Conservation (phyloP, 2,329 filamentous ascomycete genomes). For the Didymella lethalis region DNA sequence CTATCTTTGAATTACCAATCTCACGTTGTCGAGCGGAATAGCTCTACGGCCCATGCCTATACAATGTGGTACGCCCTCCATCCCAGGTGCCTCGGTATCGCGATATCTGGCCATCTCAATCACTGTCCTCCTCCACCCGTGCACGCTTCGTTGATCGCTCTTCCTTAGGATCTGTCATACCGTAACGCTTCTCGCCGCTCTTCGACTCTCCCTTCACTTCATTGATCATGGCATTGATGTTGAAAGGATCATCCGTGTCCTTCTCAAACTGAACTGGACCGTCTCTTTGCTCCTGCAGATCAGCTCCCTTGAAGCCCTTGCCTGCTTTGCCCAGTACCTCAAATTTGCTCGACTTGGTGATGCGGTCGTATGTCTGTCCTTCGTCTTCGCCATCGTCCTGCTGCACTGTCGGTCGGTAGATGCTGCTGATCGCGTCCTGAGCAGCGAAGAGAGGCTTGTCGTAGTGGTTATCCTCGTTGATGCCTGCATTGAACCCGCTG, state of each 20-base stretch:
- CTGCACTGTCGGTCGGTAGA: conserved; percentile 81
- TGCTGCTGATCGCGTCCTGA: conserved; percentile 91
- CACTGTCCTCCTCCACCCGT: conserved; percentile 75
- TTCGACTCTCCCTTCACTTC: conserved; percentile 72
- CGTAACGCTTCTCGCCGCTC: conserved; percentile 75
- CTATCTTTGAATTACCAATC: conserved; percentile 9
- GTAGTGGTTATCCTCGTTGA: conserved; percentile 98
- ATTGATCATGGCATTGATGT: conserved; percentile 90
- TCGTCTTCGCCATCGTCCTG: conserved; percentile 79
- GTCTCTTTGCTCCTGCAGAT: conserved; percentile 82
- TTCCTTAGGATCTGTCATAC: conserved; percentile 69
- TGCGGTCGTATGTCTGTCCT: conserved; percentile 83
- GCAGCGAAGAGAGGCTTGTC: conserved; percentile 97
- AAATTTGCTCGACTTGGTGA: conserved; percentile 85
- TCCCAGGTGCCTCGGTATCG: background rate
- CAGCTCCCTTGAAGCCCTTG: conserved; percentile 87
- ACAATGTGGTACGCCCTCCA: conserved; percentile 4
- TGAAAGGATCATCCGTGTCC: conserved; percentile 85
- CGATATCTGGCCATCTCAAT: conserved; percentile 23
- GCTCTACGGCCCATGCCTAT: conserved; percentile 8
- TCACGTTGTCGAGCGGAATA: conserved; percentile 11
- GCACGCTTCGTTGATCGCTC: conserved; percentile 70
- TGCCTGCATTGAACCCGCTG: conserved; percentile 86
- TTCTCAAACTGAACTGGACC: conserved; percentile 98
- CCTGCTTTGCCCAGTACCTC: conserved; percentile 84